Evolutionary conservation across 192 early-diverging fungal genomes (phyloP).

Genomic region (Lobulomyces angularis): DNA sequence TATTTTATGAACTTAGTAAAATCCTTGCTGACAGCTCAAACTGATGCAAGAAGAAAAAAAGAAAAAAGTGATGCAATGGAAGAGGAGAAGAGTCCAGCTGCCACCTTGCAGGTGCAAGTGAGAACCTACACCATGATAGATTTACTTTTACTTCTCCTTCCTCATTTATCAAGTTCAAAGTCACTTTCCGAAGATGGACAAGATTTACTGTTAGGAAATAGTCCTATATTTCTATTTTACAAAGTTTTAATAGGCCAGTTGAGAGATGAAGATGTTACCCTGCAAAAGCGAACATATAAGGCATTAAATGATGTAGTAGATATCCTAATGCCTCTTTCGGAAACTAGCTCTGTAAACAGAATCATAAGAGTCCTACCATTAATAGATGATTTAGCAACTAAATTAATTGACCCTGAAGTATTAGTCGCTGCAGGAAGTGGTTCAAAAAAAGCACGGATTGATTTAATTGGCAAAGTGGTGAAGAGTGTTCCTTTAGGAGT

Average conservation of each 20-base stretch:
- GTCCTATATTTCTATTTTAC: constrained; percentile 26
- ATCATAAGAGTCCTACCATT: constrained; percentile 16
- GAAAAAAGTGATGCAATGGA: too few species aligned
- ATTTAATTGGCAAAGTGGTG: constrained; percentile 52
- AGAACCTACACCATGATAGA: constrained; percentile 80
- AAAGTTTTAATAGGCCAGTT: constrained; percentile 37
- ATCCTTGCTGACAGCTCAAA: constrained; percentile 27
- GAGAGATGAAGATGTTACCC: constrained; percentile 49
- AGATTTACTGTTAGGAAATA: constrained; percentile 12
- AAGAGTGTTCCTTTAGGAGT: constrained; percentile 47
- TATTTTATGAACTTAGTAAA: constrained; percentile 40
- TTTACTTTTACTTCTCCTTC: constrained; percentile 60
- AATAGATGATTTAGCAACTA: constrained; percentile 44
- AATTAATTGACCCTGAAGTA: constrained; percentile 56
- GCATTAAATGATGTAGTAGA: constrained; percentile 49
- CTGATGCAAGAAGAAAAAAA: constrained; percentile 5
- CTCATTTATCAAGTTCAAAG: constrained; percentile 48
- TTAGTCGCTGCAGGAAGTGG: constrained; percentile 48
- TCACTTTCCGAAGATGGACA: not conserved
- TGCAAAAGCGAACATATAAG: constrained; percentile 97
- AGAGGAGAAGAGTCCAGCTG: constrained; percentile 41
- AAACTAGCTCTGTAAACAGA: constrained; percentile 16
- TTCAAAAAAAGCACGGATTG: constrained; percentile 72
- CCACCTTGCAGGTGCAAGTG: constrained; percentile 44
- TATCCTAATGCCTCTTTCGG: constrained; percentile 12